Base-by-base conservation (phyloP, 768 basidiomycete genomes). In the Amanita pallidorosea region DNA sequence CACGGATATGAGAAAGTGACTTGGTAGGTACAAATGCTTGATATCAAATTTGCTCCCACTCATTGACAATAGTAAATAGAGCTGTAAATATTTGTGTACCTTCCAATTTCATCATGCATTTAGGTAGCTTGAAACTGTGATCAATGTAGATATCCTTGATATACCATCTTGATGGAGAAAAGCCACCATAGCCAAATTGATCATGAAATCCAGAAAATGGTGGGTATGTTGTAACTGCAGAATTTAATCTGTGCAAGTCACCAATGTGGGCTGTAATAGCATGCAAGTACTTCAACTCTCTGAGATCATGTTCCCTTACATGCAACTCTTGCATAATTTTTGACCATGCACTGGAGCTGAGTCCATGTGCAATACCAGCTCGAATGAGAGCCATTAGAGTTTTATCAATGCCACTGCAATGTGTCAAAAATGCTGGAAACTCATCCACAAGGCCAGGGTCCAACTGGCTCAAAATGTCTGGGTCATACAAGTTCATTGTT, bases 341-440 rank as follows among this genome's bases (percentile, higher is more conserved):
- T 9, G 55, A 52, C 53, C 54, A 57, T 40, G 52, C 43, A 46
- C 37, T 55, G 8, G 57, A 33, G 33, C 37, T 58, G 17, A 58
- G 12, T 7, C 34, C 22, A 37, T 50, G 17, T 4, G 57, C 57
- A 25, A 56, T 53, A 34, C 55, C 53, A 38, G 54, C 55, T 4
- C 42, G 7, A 22, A 57, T 55, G 0, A 57, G 36, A 33, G 57
- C 51, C 54, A 57, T 53, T 7, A 55, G 9, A 46, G 49, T 52
- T 47, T 57, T 57, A 27, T 57, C 57, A 52, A 57, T 55, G 4
- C 54, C 57, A 50, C 57, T 57, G 1, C 55, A 18, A 27, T 53
- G 47, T 20, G 57, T 57, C 7, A 55, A 23, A 49, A 57, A 57
- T 2, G 57, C 57, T 11, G 55, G 51, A 50, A 57, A 54, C 15